phyloP scores from a whole-genome alignment of 2,329 filamentous ascomycete genomes.

The Ramularia endophylla region DNA sequence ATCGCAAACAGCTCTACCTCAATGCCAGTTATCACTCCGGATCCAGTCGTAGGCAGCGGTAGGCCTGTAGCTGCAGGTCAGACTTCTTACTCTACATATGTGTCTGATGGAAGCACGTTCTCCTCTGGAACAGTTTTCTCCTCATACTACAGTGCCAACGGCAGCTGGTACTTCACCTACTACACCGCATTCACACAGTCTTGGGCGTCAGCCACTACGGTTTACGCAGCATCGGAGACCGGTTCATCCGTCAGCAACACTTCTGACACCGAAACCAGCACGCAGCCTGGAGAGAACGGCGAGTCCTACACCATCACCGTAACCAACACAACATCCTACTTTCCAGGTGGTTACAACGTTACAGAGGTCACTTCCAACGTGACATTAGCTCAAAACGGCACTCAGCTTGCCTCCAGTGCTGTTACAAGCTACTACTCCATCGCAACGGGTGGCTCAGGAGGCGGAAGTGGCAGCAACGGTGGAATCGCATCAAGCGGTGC shows the following conservation, averaged over 20 bases:
- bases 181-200: conserved; percentile 24
- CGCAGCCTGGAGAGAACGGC: conserved; percentile 14
- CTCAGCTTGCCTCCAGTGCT: conserved; percentile 19
- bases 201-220: conserved; percentile 26
- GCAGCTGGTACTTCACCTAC: conserved; percentile 27
- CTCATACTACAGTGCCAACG: conserved; percentile 21
- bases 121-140: conserved; percentile 26
- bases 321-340: conserved; percentile 15
- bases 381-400: conserved; percentile 20
- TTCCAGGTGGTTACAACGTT: conserved; percentile 16
- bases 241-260: conserved; percentile 15
- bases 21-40: conserved; percentile 27
- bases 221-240: conserved; percentile 21
- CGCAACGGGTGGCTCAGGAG: conserved; percentile 19
- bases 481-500: conserved; percentile 12
- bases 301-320: conserved; percentile 13
- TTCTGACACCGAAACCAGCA: conserved; percentile 8
- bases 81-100: conserved; percentile 25
- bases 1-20: conserved; percentile 25
- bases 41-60: conserved; percentile 20
- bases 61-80: conserved; percentile 15
- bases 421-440: conserved; percentile 22
- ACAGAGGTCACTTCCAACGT: conserved; percentile 19
- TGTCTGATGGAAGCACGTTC: conserved; percentile 27
- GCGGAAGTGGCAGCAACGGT: conserved; percentile 8